Base-by-base conservation (phyloP, 2,329 filamentous ascomycete species). In the Cephalotrichum gorgonifer region DNA sequence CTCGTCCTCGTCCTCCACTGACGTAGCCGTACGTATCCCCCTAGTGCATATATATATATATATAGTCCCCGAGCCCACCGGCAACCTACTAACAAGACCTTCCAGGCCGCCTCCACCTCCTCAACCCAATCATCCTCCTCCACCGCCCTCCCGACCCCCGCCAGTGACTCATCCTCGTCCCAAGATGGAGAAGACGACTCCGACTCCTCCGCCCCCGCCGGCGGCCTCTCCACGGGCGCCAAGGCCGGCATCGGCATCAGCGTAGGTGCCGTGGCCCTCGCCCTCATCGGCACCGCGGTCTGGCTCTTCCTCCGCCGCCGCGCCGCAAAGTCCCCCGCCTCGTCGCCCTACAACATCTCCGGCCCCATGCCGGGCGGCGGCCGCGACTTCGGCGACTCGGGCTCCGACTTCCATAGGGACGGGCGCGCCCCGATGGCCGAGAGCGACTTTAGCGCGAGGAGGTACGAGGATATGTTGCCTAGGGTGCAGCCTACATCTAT, bases 391-490 rank as follows among this genome's bases (percentile, higher is more conserved):
- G 43, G 12, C 27, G 44, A 27, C 31, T 26, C 33, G 14, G 26
- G 26, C 20, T 26, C 38, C 17, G 51, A 52, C 9, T 47, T 49
- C 39, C 35, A 50, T 12, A 31, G 33, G 22, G 41, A 52, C 26
- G 23, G 47, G 26, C 25, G 28, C 8, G 39, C 23, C n/a, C n/a
- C 11, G 14, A 39, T 39, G 35, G 47, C 47, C 15, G 73, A 75
- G 43, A 64, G 78, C 41, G 75, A 79, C 54, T 64, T 72, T 57
- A 70, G 71, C 52, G 69, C 74, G 3, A 68, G 72, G 51, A 69
- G 74, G 39, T 80, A 80, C 54, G 76, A 80, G 59, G 76, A 80
- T 53, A 75, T 79, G 74, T 56, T 75, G 22, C 75, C 75, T 26
- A 65, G 74, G 42, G 66, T 71, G 51, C 67, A 71, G 43, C 76